phyloP scores from a whole-genome alignment of 208 protist species.

The Trypanosoma avium region DNA sequence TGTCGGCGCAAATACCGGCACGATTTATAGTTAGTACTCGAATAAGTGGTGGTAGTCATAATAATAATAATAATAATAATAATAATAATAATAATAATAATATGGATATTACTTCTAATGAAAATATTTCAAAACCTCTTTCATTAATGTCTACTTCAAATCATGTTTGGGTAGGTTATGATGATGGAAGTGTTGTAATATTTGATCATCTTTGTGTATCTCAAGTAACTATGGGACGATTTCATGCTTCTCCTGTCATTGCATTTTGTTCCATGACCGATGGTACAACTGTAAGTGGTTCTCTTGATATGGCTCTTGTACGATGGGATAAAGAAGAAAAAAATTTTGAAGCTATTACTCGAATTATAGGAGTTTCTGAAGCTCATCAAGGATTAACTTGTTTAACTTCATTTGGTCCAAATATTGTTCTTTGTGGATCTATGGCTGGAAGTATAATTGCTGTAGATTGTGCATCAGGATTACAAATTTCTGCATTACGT shows the following conservation, averaged over 20 bases:
- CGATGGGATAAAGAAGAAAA: conserved; percentile 75
- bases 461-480: conserved; percentile 43
- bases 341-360: conserved; percentile 79
- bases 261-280: conserved; percentile 39
- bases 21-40: no score
- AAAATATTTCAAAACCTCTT: conserved; percentile 14
- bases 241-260: conserved; percentile 51
- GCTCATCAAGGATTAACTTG: conserved; percentile 30
- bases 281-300: conserved; percentile 65
- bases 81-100: no score
- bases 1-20: conserved; percentile 28
- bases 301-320: conserved; percentile 66
- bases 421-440: conserved; percentile 64
- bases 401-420: conserved; percentile 23
- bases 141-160: conserved; percentile 49
- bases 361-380: conserved; percentile 30
- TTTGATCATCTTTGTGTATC: conserved; percentile 78
- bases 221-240: conserved; percentile 53
- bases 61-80: no score
- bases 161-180: conserved; percentile 79
- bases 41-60: no score
- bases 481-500: conserved; percentile 46
- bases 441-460: conserved; percentile 48
- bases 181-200: conserved; percentile 68
- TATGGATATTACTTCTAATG: not conserved